Evolutionary conservation across 2,329 filamentous ascomycete species (phyloP).

Genomic region (Aspergillus fumigatiaffinis): DNA sequence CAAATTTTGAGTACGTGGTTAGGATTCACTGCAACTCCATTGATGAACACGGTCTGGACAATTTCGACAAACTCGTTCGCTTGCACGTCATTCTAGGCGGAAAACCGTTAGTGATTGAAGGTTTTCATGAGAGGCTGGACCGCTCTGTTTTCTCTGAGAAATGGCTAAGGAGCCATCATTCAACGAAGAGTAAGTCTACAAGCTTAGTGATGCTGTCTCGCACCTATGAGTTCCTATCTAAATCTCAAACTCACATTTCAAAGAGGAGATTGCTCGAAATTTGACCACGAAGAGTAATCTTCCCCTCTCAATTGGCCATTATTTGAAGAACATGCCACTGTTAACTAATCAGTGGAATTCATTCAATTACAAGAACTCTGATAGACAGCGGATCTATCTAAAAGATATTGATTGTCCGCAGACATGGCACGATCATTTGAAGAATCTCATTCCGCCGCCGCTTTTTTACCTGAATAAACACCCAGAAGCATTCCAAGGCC

Average conservation of each 20-base stretch:
- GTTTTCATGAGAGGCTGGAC: slow-evolving; percentile 74
- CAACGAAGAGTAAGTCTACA: slow-evolving; percentile 65
- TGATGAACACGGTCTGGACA: slow-evolving; percentile 67
- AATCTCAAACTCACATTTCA: slow-evolving; percentile 2
- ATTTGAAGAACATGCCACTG: slow-evolving; percentile 79
- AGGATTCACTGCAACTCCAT: slow-evolving; percentile 77
- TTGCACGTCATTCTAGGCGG: slow-evolving; percentile 81
- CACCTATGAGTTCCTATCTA: slow-evolving; percentile 10
- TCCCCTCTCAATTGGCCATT: slow-evolving; percentile 83
- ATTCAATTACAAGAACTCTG: slow-evolving; percentile 71
- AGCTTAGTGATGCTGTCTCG: not conserved
- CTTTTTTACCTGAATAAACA: slow-evolving; percentile 89
- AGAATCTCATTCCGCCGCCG: slow-evolving; percentile 71
- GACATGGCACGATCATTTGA: slow-evolving; percentile 78
- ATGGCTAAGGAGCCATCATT: slow-evolving; percentile 76
- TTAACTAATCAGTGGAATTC: slow-evolving; percentile 78
- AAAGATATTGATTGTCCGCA: slow-evolving; percentile 95
- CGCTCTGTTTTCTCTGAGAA: slow-evolving; percentile 71
- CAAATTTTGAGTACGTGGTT: slow-evolving; percentile 83
- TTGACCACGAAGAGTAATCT: slow-evolving; percentile 69
- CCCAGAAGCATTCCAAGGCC: slow-evolving; percentile 55
- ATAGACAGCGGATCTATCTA: slow-evolving; percentile 81
- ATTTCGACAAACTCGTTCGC: slow-evolving; percentile 80
- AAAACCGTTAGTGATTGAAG: slow-evolving; percentile 85
- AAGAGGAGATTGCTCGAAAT: slow-evolving; percentile 82